Conservation (phyloP, 1,284 basidiomycete genomes). For the Pisolithus thermaeus region DNA sequence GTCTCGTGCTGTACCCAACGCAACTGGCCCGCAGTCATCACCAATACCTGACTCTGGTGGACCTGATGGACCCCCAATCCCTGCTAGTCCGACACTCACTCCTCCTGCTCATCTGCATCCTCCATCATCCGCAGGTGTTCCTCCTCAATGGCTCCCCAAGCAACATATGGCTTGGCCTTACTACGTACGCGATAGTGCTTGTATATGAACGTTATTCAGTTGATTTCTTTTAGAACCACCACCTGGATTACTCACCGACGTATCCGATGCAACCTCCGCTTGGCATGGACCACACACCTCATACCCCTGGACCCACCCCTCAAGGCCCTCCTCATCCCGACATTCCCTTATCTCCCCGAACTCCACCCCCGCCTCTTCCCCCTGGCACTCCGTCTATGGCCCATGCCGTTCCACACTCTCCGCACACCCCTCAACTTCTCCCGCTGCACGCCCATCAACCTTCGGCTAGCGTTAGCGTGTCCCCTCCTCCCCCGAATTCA, state of each 20-base stretch:
- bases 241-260: slow-evolving; percentile 18
- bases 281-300: slow-evolving; percentile 34
- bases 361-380: slow-evolving; percentile 51
- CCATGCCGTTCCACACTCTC: slow-evolving; percentile 45
- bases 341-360: slow-evolving; percentile 58
- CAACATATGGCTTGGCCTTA: slow-evolving; percentile 31
- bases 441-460: too few species aligned
- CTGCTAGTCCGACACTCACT: slow-evolving; percentile 61
- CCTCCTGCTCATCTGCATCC: slow-evolving; percentile 45
- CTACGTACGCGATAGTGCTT: slow-evolving; percentile 34
- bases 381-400: slow-evolving; percentile 54
- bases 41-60: slow-evolving; percentile 50
- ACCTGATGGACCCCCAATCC: slow-evolving; percentile 43
- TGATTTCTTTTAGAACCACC: slow-evolving; percentile 6
- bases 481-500: slow-evolving; percentile 67
- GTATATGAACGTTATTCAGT: slow-evolving; percentile 19
- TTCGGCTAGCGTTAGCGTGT: slow-evolving; percentile 42
- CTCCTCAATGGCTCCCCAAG: slow-evolving; percentile 36
- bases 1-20: slow-evolving; percentile 57
- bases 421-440: slow-evolving; percentile 48
- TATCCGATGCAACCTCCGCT: slow-evolving; percentile 25
- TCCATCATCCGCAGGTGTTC: slow-evolving; percentile 42
- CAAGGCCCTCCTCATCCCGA: too few species aligned
- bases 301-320: too few species aligned
- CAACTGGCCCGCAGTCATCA: slow-evolving; percentile 49